Base-by-base conservation (phyloP, 768 basidiomycete genomes). In the Gloeostereum incarnatum region DNA sequence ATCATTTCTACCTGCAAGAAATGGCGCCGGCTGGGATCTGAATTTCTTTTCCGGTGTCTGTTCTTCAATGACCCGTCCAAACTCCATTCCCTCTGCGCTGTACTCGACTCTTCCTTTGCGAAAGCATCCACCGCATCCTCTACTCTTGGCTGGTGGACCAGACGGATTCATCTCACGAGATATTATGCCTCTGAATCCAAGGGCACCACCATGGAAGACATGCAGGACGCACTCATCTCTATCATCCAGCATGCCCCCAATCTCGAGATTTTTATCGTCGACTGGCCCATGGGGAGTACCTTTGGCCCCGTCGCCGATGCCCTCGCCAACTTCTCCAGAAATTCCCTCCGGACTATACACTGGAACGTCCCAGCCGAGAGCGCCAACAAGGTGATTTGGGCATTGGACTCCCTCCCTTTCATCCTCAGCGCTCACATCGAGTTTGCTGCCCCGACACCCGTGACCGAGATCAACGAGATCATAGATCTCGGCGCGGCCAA, bases 371-470 rank as follows among this genome's bases (percentile, higher is more conserved):
- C 78, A 0, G 63, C 64, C 0, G 64, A 70, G 14, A 63, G 70
- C 0, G 56, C 82, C 2, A 62, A 77, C 9, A 81, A 80, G 49
- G 68, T 83, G 4, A 84, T 86, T 31, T 81, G 79, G 78, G 75
- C 81, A 4, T 61, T 88, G 2, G 71, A 75, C 38, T 67, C 73
- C 1, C 67, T 88, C 4, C 75, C 75, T 1, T 56, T 57, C 36
- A 60, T 88, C 27, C 59, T 73, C 6, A 69, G 73, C 2, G 66
- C 70, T 2, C 73, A 75, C 45, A 64, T 88, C 41, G 65, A 74
- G 20, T 70, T 83, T 42, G 65, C 65, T 11, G 39, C 43, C 11
- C 45, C 55, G 1, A 44, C 44, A 3, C 26, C 47, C 2, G 46
- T 63, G 26, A 45, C 62, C n/a, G 65, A 56, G n/a, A 48, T 50